Conservation (phyloP, 2,329 filamentous ascomycete species). For the Pseudogymnoascus sp. region DNA sequence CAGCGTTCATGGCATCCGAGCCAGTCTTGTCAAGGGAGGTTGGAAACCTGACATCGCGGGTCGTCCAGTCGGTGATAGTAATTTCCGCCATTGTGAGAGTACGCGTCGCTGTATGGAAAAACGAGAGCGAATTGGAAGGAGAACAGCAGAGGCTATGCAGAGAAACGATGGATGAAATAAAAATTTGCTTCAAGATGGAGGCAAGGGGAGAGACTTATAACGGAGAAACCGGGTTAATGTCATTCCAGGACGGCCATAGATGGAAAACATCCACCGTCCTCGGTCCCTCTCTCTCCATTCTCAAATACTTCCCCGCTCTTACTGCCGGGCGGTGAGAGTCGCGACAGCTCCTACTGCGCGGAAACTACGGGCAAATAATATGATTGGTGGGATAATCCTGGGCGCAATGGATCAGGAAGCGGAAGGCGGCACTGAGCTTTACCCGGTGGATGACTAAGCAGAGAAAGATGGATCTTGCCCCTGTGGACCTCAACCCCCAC, state of each 20-base stretch:
- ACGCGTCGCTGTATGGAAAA: neutral
- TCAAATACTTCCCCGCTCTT: conserved; percentile 10
- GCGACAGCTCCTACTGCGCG: neutral
- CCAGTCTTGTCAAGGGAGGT: conserved; percentile 97
- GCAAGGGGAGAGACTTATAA: neutral
- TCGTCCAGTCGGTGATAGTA: conserved; percentile 64
- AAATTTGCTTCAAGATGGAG: neutral
- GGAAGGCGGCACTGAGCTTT: neutral
- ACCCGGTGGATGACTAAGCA: neutral
- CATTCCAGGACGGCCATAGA: neutral
- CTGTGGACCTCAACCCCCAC: neutral
- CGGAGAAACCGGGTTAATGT: neutral
- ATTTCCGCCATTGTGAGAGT: conserved; percentile 44
- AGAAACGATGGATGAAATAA: neutral
- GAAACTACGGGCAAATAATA: neutral
- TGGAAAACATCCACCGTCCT: conserved; percentile 1
- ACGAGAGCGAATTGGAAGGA: neutral
- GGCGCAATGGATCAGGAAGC: neutral
- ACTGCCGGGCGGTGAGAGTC: conserved; percentile 2
- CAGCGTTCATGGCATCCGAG: conserved; percentile 93
- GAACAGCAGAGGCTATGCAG: neutral
- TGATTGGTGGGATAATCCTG: conserved; percentile 6
- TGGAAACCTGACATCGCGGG: conserved; percentile 69
- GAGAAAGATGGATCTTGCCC: neutral
- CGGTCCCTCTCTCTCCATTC: neutral